Percentiles rank a stretch among this genome's conserved stretches.
Evolutionary conservation across 2,329 filamentous ascomycete genomes (phyloP).

Genomic region (Neocatenulostroma microsporum): DNA sequence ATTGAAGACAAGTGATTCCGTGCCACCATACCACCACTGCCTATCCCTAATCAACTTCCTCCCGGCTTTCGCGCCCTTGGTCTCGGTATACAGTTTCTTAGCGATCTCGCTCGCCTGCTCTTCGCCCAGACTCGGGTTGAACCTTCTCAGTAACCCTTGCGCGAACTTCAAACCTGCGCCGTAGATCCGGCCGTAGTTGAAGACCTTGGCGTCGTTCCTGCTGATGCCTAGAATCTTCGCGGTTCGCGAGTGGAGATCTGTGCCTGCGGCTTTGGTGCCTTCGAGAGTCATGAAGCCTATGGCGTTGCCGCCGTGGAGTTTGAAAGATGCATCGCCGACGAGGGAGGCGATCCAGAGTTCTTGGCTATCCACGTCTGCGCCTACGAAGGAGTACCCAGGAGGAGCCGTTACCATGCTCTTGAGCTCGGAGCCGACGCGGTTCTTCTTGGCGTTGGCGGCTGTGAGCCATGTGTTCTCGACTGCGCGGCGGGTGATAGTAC

Average conservation of each 20-base stretch:
- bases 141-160: conserved; percentile 79
- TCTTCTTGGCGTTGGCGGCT: conserved; percentile 92
- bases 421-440: conserved; percentile 89
- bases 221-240: conserved; percentile 88
- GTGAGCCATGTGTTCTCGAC: conserved; percentile 99
- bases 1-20: conserved; percentile 97
- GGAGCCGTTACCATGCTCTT: conserved; percentile 96
- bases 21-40: conserved; percentile 90
- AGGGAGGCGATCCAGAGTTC: conserved; percentile 98
- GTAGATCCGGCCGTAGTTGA: conserved; percentile 98
- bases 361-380: conserved; percentile 93
- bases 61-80: conserved; percentile 80
- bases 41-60: conserved; percentile 56
- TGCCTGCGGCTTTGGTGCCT: conserved; percentile 87
- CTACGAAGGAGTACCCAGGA: conserved; percentile 84
- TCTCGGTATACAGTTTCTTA: conserved; percentile 72
- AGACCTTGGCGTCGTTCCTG: conserved; percentile 90
- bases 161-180: conserved; percentile 96
- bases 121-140: conserved; percentile 79
- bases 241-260: conserved; percentile 89
- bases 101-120: conserved; percentile 68
- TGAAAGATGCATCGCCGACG: conserved; percentile 88
- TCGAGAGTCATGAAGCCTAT: conserved; percentile 99
- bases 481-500: conserved; percentile 85
- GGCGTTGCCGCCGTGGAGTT: conserved; percentile 90